These are phyloP conservation scores for Camellia japonica DNA, from an alignment of 148 eudicot genomes.

Conservation along the genomic window DNA sequence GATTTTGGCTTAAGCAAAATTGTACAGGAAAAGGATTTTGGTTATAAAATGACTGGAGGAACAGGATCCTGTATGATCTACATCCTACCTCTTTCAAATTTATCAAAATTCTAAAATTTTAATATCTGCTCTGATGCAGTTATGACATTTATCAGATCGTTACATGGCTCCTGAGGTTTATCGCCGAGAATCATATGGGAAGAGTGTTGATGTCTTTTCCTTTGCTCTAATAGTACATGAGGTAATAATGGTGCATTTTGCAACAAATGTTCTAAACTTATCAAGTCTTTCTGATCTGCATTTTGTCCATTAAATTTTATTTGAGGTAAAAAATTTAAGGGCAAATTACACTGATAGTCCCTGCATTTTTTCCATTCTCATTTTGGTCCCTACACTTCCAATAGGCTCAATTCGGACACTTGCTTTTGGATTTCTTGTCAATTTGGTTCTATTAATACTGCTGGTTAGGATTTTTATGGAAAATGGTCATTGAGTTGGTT, in stretches of 20 bases:
- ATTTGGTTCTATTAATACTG: too few species aligned
- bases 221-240: conserved; percentile 41
- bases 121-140: not conserved
- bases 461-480: too few species aligned
- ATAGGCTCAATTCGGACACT: too few species aligned
- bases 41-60: conserved; percentile 51
- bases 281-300: not conserved
- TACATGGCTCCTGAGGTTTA: conserved; percentile 52
- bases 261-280: not conserved
- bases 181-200: conserved; percentile 44
- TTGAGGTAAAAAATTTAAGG: not conserved
- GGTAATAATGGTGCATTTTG: conserved; percentile 14
- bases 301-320: not conserved
- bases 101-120: not conserved
- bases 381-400: too few species aligned
- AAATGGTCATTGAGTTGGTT: too few species aligned
- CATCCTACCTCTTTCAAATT: not conserved
- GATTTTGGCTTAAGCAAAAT: conserved; percentile 45
- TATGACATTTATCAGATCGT: conserved; percentile 28
- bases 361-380: too few species aligned
- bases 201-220: conserved; percentile 48
- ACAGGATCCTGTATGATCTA: conserved; percentile 42
- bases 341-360: not conserved
- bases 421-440: too few species aligned
- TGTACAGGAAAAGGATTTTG: conserved; percentile 36